phyloP scores from a whole-genome alignment of 2,329 filamentous ascomycete genomes.

The Trichophyton simii region DNA sequence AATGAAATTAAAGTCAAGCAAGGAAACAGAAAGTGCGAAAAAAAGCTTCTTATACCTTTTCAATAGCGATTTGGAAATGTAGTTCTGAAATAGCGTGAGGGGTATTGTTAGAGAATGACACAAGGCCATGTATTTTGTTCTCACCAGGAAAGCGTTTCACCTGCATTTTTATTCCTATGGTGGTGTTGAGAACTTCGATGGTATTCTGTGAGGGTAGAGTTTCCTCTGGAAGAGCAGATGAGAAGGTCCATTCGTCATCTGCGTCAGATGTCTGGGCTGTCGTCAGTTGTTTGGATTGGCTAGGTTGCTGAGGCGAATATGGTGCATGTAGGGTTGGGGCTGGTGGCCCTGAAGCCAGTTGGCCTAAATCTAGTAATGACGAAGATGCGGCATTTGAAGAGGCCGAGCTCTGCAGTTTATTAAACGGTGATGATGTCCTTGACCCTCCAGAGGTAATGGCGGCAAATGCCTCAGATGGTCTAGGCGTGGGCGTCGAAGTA shows the following conservation, averaged over 20 bases:
- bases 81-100: constrained; percentile 60
- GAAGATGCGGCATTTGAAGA: constrained; percentile 14
- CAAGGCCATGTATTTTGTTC: constrained; percentile 55
- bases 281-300: constrained; percentile 14
- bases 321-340: background rate
- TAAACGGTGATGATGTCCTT: constrained; percentile 34
- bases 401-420: constrained; percentile 17
- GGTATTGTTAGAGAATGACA: constrained; percentile 74
- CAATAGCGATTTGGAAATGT: constrained; percentile 85
- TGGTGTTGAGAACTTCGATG: constrained; percentile 55
- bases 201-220: constrained; percentile 49
- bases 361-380: constrained; percentile 25
- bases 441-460: constrained; percentile 42
- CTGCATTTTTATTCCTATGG: constrained; percentile 59
- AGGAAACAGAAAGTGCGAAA: background rate
- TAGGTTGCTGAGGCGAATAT: constrained; percentile 15
- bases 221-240: constrained; percentile 63
- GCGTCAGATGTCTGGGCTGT: constrained; percentile 34
- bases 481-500: constrained; percentile 27
- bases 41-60: constrained; percentile 54
- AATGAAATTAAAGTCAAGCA: background rate
- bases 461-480: constrained; percentile 48
- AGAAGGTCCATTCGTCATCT: constrained; percentile 91
- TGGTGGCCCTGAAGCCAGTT: background rate
- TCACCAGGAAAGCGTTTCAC: constrained; percentile 46